Evolutionary conservation across 345 rosid genomes (phyloP).

Genomic region (Microthlaspi erraticum): DNA sequence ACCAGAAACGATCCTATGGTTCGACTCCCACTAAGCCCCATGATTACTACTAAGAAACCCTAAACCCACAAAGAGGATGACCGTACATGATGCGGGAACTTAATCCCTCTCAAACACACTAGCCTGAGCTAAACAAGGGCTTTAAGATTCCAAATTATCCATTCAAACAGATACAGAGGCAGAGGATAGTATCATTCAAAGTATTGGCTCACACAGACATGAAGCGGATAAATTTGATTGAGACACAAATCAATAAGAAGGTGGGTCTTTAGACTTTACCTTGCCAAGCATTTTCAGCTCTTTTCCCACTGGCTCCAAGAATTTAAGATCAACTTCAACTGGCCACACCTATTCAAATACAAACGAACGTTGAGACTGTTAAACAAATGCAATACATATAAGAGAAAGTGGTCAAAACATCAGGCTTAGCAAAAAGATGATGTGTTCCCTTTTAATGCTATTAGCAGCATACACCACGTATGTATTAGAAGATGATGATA

Average conservation of each 20-base stretch:
- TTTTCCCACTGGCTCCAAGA: conserved; percentile 78
- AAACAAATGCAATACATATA: conserved; percentile 12
- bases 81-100: conserved; percentile 4
- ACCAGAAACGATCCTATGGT: neutral
- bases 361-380: conserved; percentile 14
- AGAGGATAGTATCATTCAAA: neutral
- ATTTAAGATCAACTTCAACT: conserved; percentile 71
- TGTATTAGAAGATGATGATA: no score
- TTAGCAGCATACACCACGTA: no score
- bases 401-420: conserved; percentile 9
- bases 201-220: neutral
- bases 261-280: conserved; percentile 51
- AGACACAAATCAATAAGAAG: neutral
- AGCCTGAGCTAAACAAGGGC: conserved; percentile 1
- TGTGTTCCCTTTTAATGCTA: neutral
- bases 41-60: neutral
- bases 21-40: neutral
- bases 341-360: conserved; percentile 80
- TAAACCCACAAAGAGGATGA: conserved; percentile 10
- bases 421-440: neutral
- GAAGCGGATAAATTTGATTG: neutral
- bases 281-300: conserved; percentile 81
- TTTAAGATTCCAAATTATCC: neutral
- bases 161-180: neutral
- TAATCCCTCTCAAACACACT: neutral